These are phyloP conservation scores for Ramularia endophylla DNA, from an alignment of 2,329 filamentous ascomycete species.

Conservation along the genomic window DNA sequence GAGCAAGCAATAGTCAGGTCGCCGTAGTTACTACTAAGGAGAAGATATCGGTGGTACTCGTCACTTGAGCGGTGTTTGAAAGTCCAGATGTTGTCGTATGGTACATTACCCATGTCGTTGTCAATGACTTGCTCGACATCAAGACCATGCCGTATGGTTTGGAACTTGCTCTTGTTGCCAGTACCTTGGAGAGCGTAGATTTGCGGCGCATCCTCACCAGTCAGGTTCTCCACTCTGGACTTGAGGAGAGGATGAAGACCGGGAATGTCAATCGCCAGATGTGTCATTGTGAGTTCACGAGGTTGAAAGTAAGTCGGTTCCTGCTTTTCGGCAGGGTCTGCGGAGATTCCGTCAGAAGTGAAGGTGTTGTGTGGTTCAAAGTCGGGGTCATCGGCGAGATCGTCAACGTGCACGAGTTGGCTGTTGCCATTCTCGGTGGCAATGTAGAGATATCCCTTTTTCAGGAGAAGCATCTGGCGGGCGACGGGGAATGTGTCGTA, in stretches of 20 bases:
- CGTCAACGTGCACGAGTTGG: constrained; percentile 94
- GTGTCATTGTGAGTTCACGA: constrained; percentile 64
- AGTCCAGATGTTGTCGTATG: constrained; percentile 66
- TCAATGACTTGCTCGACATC: constrained; percentile 67
- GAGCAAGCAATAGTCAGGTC: constrained; percentile 75
- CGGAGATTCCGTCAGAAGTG: constrained; percentile 52
- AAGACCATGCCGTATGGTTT: constrained; percentile 85
- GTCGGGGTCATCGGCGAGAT: constrained; percentile 90
- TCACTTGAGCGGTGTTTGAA: constrained; percentile 78
- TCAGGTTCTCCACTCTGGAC: constrained; percentile 85
- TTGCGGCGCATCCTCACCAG: constrained; percentile 88
- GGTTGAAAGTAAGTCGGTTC: constrained; percentile 81
- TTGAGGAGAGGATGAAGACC: constrained; percentile 85
- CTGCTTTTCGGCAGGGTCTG: constrained; percentile 66
- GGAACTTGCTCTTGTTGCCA: constrained; percentile 82
- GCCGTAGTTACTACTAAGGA: constrained; percentile 54
- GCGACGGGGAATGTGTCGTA: constrained; percentile 94
- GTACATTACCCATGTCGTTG: constrained; percentile 25
- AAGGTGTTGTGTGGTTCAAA: constrained; percentile 57
- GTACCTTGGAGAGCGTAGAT: constrained; percentile 91
- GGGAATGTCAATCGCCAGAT: constrained; percentile 49
- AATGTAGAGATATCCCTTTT: constrained; percentile 91
- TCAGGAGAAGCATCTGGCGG: constrained; percentile 82
- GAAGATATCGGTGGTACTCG: constrained; percentile 86
- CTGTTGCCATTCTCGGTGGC: constrained; percentile 91